Evolutionary conservation across 139 green algal genomes (phyloP), one percentile per base, ranked within the genome.

Genomic region (Diplosphaera chodatii): DNA sequence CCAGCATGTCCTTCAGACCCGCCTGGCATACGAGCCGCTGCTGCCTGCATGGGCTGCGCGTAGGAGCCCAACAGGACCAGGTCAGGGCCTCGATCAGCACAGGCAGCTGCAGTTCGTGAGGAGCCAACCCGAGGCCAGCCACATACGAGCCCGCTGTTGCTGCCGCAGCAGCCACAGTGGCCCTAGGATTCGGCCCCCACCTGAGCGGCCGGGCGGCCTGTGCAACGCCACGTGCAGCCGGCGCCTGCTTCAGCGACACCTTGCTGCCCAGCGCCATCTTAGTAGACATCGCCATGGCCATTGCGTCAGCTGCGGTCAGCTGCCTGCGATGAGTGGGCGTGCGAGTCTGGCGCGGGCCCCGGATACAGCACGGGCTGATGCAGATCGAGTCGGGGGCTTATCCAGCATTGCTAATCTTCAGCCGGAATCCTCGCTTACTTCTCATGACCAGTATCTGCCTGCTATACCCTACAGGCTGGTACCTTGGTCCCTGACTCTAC

Each of bases 261-360:
- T 59, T 59, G 48, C 48, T 59, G 48, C 48, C 48, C 48, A 59
- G 48, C 48, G 48, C 48, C 48, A 59, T 59, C 10, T 59, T 59
- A 25, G 48, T 27, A 18, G 48, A 10, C 8, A 18, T 59, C 16
- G 48, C 13, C 48, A 59, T 59, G 16, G 48, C 48, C 48, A 59
- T 59, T n/a, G 48, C 16, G 48, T 59, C 48, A n/a, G 48, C 48
- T 59, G 48, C 13, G 48, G 16, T 59, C 48, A 59, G 48, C 48
- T 59, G 48, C 48, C 48, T 5, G 48, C 4, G 3, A 25, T 4
- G 8, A 59, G 22, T 21, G 48, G 13, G 48, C 37, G 37, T 10
- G 37, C 37, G 37, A 10, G 37, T 48, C 8, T 48, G 37, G 37
- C 37, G 37, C 37, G n/a, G n/a, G n/a, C n/a, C n/a, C n/a, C n/a